Evolutionary conservation across 73 alveolate genomes (phyloP), one percentile per base, ranked within the genome.

Genomic region (Tetrahymena thermophila): DNA sequence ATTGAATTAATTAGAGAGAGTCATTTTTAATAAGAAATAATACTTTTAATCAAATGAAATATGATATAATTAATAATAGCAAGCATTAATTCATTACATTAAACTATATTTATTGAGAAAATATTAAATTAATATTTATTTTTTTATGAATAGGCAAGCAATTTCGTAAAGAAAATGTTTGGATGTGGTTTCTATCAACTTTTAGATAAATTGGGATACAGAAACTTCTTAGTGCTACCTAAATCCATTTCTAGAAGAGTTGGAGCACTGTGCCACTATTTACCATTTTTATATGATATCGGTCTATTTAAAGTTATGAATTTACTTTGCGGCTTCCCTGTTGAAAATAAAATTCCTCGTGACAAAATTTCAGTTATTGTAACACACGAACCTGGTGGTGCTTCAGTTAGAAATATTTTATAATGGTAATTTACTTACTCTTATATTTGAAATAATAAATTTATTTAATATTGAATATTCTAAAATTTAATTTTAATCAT

Each of bases 381-480:
- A 16, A 94, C 97, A 31, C 96, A 97, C 94, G 99, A 97, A 93
- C 98, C 98, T 43, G 99, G 98, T 35, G 99, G 99, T 93, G 96
- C 98, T 44, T 98, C 99, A 1, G 38, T 58, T n/a, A 93, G 84
- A 43, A 94, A 85, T 35, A 56, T 94, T 9, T 55, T 94, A 44
- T 43, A 94, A 84, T 94, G 96, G 96, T 94, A 56, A 35, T 94
- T 15, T 35, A 5, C 10, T 35, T 15, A 28, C 0, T 25, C 15
- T 40, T 40, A 15, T 40, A 6, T 40, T 6, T 40, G 15, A 40
- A 40, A 7, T 40, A 2, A 40, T 4, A 6, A 9, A 40, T 23
- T 23, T 56, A 56, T 9, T 56, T 56, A 56, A 56, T 23, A 56
- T 56, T 23, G 85, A 56, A 25, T 23, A 23, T 28, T 71, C 37